Evolutionary conservation across 2,329 filamentous ascomycete genomes (phyloP).

Genomic region (Celoporthe dispersa): DNA sequence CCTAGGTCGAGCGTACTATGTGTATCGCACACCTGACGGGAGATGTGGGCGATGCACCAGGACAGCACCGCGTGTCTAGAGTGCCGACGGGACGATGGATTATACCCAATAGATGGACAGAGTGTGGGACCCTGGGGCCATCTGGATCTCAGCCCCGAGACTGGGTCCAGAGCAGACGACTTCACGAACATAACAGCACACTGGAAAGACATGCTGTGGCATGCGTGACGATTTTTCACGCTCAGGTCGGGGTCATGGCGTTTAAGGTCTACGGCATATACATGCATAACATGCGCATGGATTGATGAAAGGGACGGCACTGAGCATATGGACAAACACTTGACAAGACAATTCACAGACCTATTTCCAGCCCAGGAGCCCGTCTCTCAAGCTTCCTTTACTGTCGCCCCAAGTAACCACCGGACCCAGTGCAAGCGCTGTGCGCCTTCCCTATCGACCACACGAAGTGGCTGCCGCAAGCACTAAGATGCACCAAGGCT

Average conservation of each 20-base stretch:
- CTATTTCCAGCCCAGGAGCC: too few species aligned
- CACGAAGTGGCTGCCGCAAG: background rate
- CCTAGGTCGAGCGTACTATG: background rate
- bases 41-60: background rate
- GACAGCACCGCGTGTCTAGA: background rate
- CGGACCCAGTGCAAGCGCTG: background rate
- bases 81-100: background rate
- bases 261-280: background rate
- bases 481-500: background rate
- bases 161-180: background rate
- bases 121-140: background rate
- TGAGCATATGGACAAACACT: background rate
- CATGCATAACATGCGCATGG: background rate
- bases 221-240: background rate
- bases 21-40: background rate
- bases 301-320: background rate
- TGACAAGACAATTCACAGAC: background rate
- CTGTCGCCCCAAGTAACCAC: background rate
- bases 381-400: background rate
- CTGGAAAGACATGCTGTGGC: background rate
- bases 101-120: background rate
- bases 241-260: background rate
- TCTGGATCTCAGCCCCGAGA: background rate
- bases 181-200: background rate
- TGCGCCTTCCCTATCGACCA: background rate